Evolutionary conservation across 225 moss, liverwort and hornwort genomes (phyloP).

Genomic region (Thuidium tamariscinum): DNA sequence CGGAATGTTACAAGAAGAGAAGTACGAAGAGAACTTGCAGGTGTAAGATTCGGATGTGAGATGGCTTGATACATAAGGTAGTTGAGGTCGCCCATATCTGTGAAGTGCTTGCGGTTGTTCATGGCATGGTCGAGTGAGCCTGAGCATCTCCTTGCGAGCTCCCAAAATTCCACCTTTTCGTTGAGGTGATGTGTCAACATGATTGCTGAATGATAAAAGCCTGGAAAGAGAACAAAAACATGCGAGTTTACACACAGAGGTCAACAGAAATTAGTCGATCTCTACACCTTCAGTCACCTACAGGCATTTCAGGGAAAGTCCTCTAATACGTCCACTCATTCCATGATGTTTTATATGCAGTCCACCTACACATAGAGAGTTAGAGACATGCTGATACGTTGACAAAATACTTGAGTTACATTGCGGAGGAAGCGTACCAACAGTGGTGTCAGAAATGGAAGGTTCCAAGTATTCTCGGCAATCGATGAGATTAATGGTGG

Average conservation of each 20-base stretch:
- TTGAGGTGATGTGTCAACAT: constrained; percentile 73
- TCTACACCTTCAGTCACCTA: background rate
- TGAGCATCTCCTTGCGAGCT: constrained; percentile 66
- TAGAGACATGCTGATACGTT: background rate
- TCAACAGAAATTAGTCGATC: background rate
- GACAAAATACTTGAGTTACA: background rate
- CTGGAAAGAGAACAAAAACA: constrained; percentile 11
- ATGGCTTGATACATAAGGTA: constrained; percentile 96
- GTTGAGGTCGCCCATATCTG: constrained; percentile 96
- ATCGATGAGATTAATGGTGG: constrained; percentile 66
- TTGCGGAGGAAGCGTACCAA: constrained; percentile 38
- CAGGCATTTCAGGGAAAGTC: no score
- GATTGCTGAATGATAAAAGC: constrained; percentile 94
- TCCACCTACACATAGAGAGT: background rate
- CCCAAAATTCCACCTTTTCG: constrained; percentile 76
- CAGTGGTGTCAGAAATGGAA: constrained; percentile 48
- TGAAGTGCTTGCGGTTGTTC: constrained; percentile 91
- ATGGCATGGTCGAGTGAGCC: constrained; percentile 50
- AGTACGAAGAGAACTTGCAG: constrained; percentile 71
- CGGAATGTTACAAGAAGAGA: constrained; percentile 74
- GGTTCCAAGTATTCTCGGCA: constrained; percentile 63
- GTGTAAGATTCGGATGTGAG: constrained; percentile 72
- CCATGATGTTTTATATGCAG: background rate
- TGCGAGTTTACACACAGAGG: background rate
- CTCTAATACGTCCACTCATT: background rate